A percentile compares a stretch with the other conserved stretches of the same genome.
phyloP scores from a whole-genome alignment of 208 protist genomes.

The Balamuthia mandrillaris region DNA sequence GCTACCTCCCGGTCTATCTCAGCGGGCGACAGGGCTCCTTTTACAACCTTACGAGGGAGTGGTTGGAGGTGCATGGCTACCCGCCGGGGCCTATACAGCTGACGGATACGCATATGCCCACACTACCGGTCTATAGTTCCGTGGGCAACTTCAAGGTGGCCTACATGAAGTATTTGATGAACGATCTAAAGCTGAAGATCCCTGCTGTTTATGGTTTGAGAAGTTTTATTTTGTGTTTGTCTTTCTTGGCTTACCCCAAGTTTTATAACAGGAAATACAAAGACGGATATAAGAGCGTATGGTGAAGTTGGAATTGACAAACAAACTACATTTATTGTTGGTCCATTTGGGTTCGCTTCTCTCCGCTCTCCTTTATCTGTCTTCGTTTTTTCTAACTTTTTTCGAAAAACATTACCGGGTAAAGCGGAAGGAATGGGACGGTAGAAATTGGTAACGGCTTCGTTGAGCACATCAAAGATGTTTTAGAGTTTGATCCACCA shows the following conservation, averaged over 20 bases:
- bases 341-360: background rate
- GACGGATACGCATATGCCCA: conserved; percentile 42
- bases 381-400: no score
- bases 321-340: conserved; percentile 35
- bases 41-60: conserved; percentile 47
- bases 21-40: conserved; percentile 31
- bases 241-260: no score
- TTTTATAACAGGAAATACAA: conserved; percentile 49
- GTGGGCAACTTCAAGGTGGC: conserved; percentile 42
- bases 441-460: no score
- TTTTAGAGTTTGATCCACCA: no score
- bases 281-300: conserved; percentile 27
- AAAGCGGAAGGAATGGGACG: no score
- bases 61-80: conserved; percentile 24
- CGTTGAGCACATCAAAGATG: no score
- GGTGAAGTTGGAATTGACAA: background rate
- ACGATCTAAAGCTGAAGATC: background rate
- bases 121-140: conserved; percentile 28
- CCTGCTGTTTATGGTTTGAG: background rate
- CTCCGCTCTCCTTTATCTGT: no score
- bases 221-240: no score
- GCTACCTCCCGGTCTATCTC: conserved; percentile 44
- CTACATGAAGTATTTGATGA: background rate
- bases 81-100: conserved; percentile 39
- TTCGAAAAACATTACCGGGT: no score